These are phyloP conservation scores for Echinosphaeria canescens DNA, from an alignment of 2,329 filamentous ascomycete species.

Conservation along the genomic window DNA sequence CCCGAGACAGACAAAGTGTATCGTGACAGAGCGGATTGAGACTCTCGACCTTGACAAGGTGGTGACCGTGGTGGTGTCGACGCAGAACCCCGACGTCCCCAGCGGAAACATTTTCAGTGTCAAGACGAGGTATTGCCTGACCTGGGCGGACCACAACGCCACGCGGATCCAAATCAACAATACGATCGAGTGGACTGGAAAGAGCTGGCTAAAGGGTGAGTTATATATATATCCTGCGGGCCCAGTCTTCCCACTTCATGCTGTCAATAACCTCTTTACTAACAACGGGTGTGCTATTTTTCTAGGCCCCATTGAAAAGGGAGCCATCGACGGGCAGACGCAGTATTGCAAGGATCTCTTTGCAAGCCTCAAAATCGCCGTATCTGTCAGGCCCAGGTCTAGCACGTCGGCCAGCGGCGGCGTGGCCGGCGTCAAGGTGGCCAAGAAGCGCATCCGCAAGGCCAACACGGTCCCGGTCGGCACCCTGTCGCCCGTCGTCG, in stretches of 20 bases:
- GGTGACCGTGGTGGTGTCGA: conserved; percentile 61
- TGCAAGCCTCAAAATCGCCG: conserved; percentile 47
- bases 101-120: conserved; percentile 79
- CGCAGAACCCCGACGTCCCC: conserved; percentile 85
- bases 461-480: no score
- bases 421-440: conserved; percentile 28
- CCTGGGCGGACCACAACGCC: conserved; percentile 72
- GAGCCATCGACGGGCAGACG: conserved; percentile 73
- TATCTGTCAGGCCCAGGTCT: conserved; percentile 40
- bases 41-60: conserved; percentile 71
- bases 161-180: conserved; percentile 79
- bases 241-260: no score
- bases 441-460: conserved; percentile 41
- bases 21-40: conserved; percentile 71
- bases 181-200: conserved; percentile 86
- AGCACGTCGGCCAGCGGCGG: conserved; percentile 20
- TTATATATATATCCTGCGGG: conserved; percentile 2
- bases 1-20: conserved; percentile 85
- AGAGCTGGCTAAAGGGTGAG: conserved; percentile 92
- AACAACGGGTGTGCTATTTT: no score
- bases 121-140: conserved; percentile 88
- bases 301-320: conserved; percentile 83
- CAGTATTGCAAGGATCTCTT: conserved; percentile 68
- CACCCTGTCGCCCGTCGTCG: no score
- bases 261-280: no score